A percentile compares a stretch with the other conserved stretches of the same genome.
phyloP scores from a whole-genome alignment of 176 grass and related monocot genomes.

The Saccharum spontaneum region DNA sequence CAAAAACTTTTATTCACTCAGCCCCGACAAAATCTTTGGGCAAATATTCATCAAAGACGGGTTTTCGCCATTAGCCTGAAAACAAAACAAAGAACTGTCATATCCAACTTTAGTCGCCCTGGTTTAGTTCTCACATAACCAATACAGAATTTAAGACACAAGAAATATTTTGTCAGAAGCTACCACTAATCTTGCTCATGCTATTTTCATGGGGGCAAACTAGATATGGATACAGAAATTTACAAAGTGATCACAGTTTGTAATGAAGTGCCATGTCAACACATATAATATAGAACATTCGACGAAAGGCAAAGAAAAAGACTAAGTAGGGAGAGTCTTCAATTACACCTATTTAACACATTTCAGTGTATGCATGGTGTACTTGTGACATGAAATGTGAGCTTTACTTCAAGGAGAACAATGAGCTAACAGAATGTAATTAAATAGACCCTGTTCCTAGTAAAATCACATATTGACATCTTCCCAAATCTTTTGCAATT shows the following conservation, averaged over 20 bases:
- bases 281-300: neutral
- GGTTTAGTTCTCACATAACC: neutral
- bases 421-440: neutral
- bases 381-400: neutral
- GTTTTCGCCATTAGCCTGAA: slow-evolving; percentile 30
- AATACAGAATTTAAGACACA: neutral
- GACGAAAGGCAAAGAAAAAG: neutral
- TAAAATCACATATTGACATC: neutral
- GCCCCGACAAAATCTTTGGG: slow-evolving; percentile 1
- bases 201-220: neutral
- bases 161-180: neutral
- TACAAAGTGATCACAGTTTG: neutral
- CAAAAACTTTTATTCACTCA: slow-evolving; percentile 28
- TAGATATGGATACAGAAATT: neutral
- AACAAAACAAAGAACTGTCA: slow-evolving; percentile 20
- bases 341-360: neutral
- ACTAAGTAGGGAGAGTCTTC: neutral
- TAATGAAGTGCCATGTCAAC: neutral
- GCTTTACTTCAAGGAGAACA: neutral
- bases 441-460: neutral
- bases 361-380: slow-evolving; percentile 7
- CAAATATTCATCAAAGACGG: neutral
- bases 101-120: neutral
- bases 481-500: no score
- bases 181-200: neutral